A percentile compares a stretch with the other conserved stretches of the same genome.
These are phyloP conservation scores for Anisogramma anomala DNA, from an alignment of 2,329 filamentous ascomycete species.

Conservation along the genomic window DNA sequence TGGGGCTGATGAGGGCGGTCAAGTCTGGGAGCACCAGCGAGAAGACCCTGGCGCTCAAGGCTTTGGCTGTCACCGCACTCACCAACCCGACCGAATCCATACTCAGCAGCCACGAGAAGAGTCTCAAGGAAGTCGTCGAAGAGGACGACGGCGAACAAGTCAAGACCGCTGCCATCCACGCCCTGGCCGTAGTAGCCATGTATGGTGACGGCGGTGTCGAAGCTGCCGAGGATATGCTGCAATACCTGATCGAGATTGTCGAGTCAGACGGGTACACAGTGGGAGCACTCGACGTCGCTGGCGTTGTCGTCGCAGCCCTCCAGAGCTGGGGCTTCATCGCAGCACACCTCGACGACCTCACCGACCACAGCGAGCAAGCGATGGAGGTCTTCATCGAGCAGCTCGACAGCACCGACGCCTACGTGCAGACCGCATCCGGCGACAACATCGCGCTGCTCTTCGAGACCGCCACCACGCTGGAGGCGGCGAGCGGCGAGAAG, in stretches of 20 bases:
- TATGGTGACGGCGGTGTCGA: conserved; percentile 64
- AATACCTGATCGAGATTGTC: conserved; percentile 64
- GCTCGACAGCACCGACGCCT: conserved; percentile 60
- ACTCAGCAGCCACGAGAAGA: conserved; percentile 48
- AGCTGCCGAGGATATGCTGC: conserved; percentile 59
- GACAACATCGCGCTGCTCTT: conserved; percentile 74
- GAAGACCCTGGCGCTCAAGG: conserved; percentile 57
- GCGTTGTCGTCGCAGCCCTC: conserved; percentile 62
- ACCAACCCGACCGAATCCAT: conserved; percentile 54
- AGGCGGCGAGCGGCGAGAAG: conserved; percentile 37
- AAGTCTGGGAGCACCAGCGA: conserved; percentile 61
- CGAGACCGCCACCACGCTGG: conserved; percentile 49
- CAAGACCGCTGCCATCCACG: conserved; percentile 62
- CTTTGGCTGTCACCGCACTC: conserved; percentile 58
- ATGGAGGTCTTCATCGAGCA: conserved; percentile 78
- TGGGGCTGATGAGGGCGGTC: conserved; percentile 57
- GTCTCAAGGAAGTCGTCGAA: conserved; percentile 51
- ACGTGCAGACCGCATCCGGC: conserved; percentile 66
- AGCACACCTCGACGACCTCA: conserved; percentile 64
- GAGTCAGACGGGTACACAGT: conserved; percentile 67
- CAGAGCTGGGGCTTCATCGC: conserved; percentile 72
- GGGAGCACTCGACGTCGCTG: conserved; percentile 57
- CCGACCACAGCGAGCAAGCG: conserved; percentile 57
- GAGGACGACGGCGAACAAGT: conserved; percentile 59
- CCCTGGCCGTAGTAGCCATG: conserved; percentile 59